Evolutionary conservation across 495 filamentous ascomycete genomes (phyloP).

Genomic region (Penicillium bialowiezense): DNA sequence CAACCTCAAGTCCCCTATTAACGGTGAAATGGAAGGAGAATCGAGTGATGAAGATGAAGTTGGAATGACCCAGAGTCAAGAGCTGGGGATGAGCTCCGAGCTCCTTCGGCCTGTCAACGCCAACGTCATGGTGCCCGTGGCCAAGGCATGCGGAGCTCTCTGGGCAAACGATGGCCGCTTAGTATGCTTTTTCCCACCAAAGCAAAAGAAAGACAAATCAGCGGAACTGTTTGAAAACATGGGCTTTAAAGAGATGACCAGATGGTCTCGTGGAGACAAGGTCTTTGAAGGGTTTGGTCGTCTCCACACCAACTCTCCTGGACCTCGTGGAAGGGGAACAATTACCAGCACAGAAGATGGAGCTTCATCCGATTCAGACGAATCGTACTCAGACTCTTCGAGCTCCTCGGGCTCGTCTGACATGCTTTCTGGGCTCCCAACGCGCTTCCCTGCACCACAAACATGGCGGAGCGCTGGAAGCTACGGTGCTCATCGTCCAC

Average conservation of each 20-base stretch:
- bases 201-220: slow-evolving; percentile 72
- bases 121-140: slow-evolving; percentile 73
- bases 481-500: slow-evolving; percentile 42
- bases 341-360: slow-evolving; percentile 50
- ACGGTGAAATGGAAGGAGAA: slow-evolving; percentile 61
- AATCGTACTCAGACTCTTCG: slow-evolving; percentile 64
- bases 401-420: slow-evolving; percentile 71
- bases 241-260: slow-evolving; percentile 58
- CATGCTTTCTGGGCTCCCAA: slow-evolving; percentile 43
- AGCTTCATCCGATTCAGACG: slow-evolving; percentile 58
- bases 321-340: slow-evolving; percentile 46
- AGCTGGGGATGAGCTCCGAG: slow-evolving; percentile 54
- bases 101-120: slow-evolving; percentile 57
- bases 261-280: slow-evolving; percentile 58
- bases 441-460: slow-evolving; percentile 48
- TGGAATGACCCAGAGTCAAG: slow-evolving; percentile 48
- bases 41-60: slow-evolving; percentile 89
- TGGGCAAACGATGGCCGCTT: slow-evolving; percentile 78
- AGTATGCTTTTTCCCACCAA: slow-evolving; percentile 84
- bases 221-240: slow-evolving; percentile 60
- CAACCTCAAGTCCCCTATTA: slow-evolving; percentile 47
- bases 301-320: slow-evolving; percentile 57
- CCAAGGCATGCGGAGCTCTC: slow-evolving; percentile 68
- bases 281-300: slow-evolving; percentile 90
- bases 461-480: slow-evolving; percentile 53